Evolutionary conservation across 306 rosid species (phyloP), one percentile per base, ranked within the genome.

Genomic region (Mucuna pruriens): DNA sequence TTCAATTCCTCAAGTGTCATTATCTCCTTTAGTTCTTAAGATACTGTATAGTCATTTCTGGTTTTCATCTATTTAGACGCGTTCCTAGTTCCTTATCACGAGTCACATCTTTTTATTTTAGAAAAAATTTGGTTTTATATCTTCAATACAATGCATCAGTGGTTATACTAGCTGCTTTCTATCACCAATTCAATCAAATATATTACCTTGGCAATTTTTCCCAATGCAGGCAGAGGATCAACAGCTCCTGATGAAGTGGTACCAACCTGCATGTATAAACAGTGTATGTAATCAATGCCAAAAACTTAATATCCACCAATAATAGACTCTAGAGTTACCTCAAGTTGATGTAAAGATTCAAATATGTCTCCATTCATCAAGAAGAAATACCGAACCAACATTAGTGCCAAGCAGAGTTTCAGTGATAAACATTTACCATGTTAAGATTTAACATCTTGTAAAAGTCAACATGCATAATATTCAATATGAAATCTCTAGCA

Each of bases 161-260:
- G 49, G 55, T 11, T 49, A 38, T 38, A 60, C 33, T 7, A 61
- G 61, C 76, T 29, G 38, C 77, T 76, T 66, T 63, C 22, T 63
- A 17, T 71, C 19, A 82, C 42, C 40, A n/a, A 16, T 48, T 80
- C 36, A 80, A 67, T 29, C 31, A 83, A 44, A 75, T 9, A 46
- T 33, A 48, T 80, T 76, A 94, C 98, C 97, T 86, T 90, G 36
- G 92, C 90, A 71, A 90, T 85, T 48, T 75, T 82, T 62, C 89
- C 96, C 70, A 94, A 65, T 57, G 81, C 85, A 48, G 78, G 84
- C 68, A 94, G 83, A 82, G 97, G 98, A 87, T 94, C 98, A 78
- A 94, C 87, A 5, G 97, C 94, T n/a, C 97, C 89, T 76, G 97
- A 94, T 45, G 98, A 94, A 75, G 98, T 94, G 34, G 98, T 94